Conservation (phyloP, 208 protist species). For the Leishmania amazonensis region DNA sequence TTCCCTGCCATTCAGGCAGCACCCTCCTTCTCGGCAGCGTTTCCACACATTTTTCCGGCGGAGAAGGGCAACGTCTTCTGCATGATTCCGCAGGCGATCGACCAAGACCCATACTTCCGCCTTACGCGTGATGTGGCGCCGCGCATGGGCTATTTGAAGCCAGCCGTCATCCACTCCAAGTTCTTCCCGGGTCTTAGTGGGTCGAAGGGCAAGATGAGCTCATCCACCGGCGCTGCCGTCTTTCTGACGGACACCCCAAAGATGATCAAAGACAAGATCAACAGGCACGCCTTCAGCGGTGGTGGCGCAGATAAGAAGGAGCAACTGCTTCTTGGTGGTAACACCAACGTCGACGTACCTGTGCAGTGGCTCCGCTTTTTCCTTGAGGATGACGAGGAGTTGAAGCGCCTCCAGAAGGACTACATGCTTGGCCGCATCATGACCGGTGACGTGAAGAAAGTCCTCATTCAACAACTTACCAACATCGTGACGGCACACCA, state of each 20-base stretch:
- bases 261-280: slow-evolving; percentile 95
- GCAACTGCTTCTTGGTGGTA: slow-evolving; percentile 95
- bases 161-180: slow-evolving; percentile 97
- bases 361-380: slow-evolving; percentile 99
- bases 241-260: slow-evolving; percentile 98
- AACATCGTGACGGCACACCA: slow-evolving; percentile 92
- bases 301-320: slow-evolving; percentile 97
- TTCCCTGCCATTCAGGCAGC: slow-evolving; percentile 99
- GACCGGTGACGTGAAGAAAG: slow-evolving; percentile 97
- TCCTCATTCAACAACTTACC: slow-evolving; percentile 92
- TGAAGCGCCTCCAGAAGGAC: slow-evolving; percentile 81
- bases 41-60: slow-evolving; percentile 96
- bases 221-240: slow-evolving; percentile 91
- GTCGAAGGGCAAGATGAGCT: slow-evolving; percentile 98
- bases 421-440: slow-evolving; percentile 97
- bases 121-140: slow-evolving; percentile 98
- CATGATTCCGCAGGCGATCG: slow-evolving; percentile 99
- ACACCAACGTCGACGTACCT: slow-evolving; percentile 95
- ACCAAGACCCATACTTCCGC: slow-evolving; percentile 99
- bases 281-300: slow-evolving; percentile 98
- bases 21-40: slow-evolving; percentile 96
- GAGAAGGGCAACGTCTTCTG: slow-evolving; percentile 94
- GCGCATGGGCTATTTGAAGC: slow-evolving; percentile 96
- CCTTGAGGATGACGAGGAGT: slow-evolving; percentile 96
- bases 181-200: slow-evolving; percentile 99